phyloP scores from a whole-genome alignment of 768 basidiomycete genomes.

The Termitomyces sp. region DNA sequence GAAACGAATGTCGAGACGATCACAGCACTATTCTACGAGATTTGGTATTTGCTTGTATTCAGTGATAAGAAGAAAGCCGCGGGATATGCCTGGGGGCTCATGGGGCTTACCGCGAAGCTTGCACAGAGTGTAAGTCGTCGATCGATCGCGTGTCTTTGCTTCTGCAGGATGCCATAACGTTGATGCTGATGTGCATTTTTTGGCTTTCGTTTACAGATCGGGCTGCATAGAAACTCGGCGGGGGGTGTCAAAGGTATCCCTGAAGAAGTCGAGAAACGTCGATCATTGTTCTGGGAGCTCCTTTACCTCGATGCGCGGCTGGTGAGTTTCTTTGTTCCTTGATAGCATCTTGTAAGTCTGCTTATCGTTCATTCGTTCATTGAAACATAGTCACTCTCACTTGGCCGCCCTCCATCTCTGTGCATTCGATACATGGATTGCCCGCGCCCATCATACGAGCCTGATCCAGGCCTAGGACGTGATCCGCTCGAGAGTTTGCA shows the following conservation, averaged over 20 bases:
- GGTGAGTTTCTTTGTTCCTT: conserved; percentile 29
- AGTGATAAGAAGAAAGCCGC: conserved; percentile 67
- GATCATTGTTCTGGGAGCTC: conserved; percentile 69
- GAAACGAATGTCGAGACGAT: conserved; percentile 67
- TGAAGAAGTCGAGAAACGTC: conserved; percentile 66
- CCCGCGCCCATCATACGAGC: conserved; percentile 40
- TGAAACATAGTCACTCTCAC: conserved; percentile 47
- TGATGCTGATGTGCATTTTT: neutral
- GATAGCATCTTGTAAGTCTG: neutral
- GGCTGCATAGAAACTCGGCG: conserved; percentile 37
- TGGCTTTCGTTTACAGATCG: conserved; percentile 5
- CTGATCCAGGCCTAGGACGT: conserved; percentile 33
- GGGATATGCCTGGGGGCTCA: conserved; percentile 52
- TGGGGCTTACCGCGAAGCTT: conserved; percentile 56
- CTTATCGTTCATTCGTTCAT: neutral
- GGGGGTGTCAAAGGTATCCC: conserved; percentile 65
- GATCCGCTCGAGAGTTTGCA: conserved; percentile 36
- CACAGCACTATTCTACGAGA: conserved; percentile 53
- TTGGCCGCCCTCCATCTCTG: conserved; percentile 67
- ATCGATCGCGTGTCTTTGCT: conserved; percentile 45
- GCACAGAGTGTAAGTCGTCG: conserved; percentile 53
- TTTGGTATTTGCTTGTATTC: conserved; percentile 67
- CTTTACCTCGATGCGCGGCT: conserved; percentile 64
- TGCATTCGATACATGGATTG: conserved; percentile 61
- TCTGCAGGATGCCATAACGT: conserved; percentile 16